Base-by-base conservation (phyloP, 148 eudicot genomes). In the Fagopyrum homotropicum region DNA sequence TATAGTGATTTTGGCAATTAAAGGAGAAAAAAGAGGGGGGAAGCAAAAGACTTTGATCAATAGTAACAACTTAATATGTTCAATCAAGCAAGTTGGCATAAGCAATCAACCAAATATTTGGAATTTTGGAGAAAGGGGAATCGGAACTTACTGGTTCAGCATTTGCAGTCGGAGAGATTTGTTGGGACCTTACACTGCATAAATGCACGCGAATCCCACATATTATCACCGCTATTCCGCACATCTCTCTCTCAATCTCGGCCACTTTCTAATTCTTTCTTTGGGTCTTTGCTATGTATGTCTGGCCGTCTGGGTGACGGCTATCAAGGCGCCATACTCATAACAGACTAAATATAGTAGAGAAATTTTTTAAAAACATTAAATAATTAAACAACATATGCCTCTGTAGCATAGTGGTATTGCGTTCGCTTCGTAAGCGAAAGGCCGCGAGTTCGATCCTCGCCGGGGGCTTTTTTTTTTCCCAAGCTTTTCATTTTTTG, bases 211-310 rank as follows among this genome's bases (percentile, higher is more conserved):
- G 76, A 75, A 95, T 75, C 66, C 97, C 97, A 17, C 83, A 75
- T 7, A 95, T 43, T 55, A 92, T 79, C 72, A 95, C 30, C 60
- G 93, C 93, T 63, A 95, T 95, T 59, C 98, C 98, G 70, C 98
- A 92, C 98, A 95, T 91, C 63, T 77, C 45, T 14, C 60, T 45
- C 68, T 44, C 68, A 5, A n/a, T n/a, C n/a, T n/a, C n/a, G n/a
- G 75, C 45, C 75, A 70, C 71, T 43, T 46, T 15, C 2, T 15
- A 19, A 19, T 22, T 69, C 80, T 35, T 56, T 69, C 59, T 71
- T 35, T 35, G 40, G 7, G 40, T 29, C 45, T 40, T 57, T 17
- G 47, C 52, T 7, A 12, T 12, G 0, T 49, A 8, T 30, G 69
- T 63, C 44, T 63, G 30, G 63, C 40, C 40, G 63, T 61, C 15